Evolutionary conservation across 495 filamentous ascomycete genomes (phyloP).

Genomic region (Penicillium alfredii): DNA sequence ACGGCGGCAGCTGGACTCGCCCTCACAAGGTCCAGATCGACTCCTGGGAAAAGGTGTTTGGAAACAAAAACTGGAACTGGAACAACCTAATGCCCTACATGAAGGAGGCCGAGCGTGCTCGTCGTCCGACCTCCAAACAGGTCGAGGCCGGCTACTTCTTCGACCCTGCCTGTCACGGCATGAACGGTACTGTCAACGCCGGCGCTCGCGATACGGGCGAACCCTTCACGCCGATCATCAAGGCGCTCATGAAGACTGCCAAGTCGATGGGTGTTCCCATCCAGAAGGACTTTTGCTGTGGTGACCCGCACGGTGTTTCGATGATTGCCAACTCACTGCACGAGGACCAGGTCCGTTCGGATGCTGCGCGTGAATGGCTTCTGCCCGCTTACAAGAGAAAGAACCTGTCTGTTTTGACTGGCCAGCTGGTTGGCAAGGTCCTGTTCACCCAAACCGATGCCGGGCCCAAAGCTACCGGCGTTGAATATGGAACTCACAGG

Average conservation of each 20-base stretch:
- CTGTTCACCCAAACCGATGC: constrained; percentile 19
- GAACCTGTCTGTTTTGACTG: constrained; percentile 43
- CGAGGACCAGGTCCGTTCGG: constrained; percentile 18
- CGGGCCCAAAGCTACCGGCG: constrained; percentile 15
- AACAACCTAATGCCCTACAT: constrained; percentile 43
- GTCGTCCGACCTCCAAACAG: constrained; percentile 10
- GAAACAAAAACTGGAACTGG: constrained; percentile 49
- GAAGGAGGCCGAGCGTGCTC: constrained; percentile 15
- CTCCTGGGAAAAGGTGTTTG: constrained; percentile 42
- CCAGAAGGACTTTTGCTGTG: constrained; percentile 20
- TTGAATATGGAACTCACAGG: constrained; percentile 34
- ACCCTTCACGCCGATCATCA: constrained; percentile 16
- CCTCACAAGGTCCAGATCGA: constrained; percentile 42
- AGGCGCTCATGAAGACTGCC: constrained; percentile 18
- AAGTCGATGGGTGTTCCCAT: constrained; percentile 10
- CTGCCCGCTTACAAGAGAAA: constrained; percentile 34
- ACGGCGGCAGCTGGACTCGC: constrained; percentile 45
- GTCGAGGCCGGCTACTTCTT: constrained; percentile 18
- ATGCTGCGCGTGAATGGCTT: constrained; percentile 48
- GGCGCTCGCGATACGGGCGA: constrained; percentile 17
- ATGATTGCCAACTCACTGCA: constrained; percentile 23
- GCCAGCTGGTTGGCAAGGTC: constrained; percentile 40
- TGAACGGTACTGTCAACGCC: constrained; percentile 21
- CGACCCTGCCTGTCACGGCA: constrained; percentile 20
- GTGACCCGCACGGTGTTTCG: constrained; percentile 23